Evolutionary conservation across 1,284 basidiomycete genomes (phyloP), one percentile per base, ranked within the genome.

Genomic region (Salmacisia buchloeana): DNA sequence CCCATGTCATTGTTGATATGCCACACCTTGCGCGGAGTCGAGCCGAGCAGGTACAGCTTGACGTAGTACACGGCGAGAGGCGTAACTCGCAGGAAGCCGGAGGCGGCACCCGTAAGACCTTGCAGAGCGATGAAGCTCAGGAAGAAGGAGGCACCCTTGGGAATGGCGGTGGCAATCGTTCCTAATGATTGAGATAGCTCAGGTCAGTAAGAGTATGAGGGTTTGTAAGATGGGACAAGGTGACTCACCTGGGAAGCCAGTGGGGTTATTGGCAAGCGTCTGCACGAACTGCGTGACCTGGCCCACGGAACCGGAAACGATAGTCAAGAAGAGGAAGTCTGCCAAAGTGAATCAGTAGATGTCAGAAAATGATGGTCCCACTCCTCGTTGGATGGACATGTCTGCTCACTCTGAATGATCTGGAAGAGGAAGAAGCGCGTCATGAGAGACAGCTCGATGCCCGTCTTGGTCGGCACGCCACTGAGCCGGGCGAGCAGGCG

Each of bases 111-210:
- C 15, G 73, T 72, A 2, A 79, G 66, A 60, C 67, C 66, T 31
- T 66, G 70, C 7, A 87, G 73, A 61, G 81, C 86, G 49, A 82
- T 72, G 67, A 82, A 93, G 82, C 91, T 93, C 60, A 97, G 84
- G 88, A 97, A 97, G 86, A 96, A 98, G 64, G 87, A 93, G 21
- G 90, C 91, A 0, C 92, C 90, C 66, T 85, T 80, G 0, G 94
- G 94, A 23, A 98, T 83, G 60, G 91, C 86, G 9, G 72, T 62
- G n/a, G 81, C 80, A 21, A 79, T 64, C 18, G 72, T 62, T 39
- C 66, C 41, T 43, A n/a, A n/a, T 7, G 12, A 21, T 43, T 2
- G 23, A 21, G n/a, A 38, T 38, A n/a, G 36, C 12, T 12, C 12
- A n/a, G 36, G 36, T 38, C 36, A 38, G 36, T 38, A 38, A 15